Evolutionary conservation across 2,329 filamentous ascomycete species (phyloP).

Genomic region (Thelonectria olida): DNA sequence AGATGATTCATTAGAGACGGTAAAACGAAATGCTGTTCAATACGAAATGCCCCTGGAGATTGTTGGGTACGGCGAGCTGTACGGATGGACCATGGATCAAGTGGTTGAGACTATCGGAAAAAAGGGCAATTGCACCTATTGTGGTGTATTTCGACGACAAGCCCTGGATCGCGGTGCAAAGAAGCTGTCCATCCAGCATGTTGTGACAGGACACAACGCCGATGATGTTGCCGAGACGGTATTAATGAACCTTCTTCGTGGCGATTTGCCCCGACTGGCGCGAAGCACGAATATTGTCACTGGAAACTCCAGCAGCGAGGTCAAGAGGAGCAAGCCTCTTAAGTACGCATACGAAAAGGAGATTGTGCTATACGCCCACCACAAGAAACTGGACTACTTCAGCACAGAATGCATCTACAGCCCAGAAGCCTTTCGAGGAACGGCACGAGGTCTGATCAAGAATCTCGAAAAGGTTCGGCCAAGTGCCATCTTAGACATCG

Average conservation of each 20-base stretch:
- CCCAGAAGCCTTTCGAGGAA: conserved; percentile 94
- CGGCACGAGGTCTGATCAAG: conserved; percentile 91
- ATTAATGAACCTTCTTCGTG: conserved; percentile 94
- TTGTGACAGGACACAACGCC: conserved; percentile 97
- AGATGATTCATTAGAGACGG: conserved; percentile 94
- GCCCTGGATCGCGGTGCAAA: conserved; percentile 93
- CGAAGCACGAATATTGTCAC: conserved; percentile 92
- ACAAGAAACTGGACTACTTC: conserved; percentile 97
- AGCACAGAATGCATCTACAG: conserved; percentile 99
- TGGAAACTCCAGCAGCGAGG: conserved; percentile 79
- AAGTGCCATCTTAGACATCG: conserved; percentile 94
- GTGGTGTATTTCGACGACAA: conserved; percentile 93
- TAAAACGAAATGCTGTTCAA: conserved; percentile 90
- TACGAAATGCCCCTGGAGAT: conserved; percentile 94
- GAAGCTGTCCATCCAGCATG: conserved; percentile 86
- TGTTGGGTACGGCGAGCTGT: conserved; percentile 90
- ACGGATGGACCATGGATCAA: conserved; percentile 99
- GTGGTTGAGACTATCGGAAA: conserved; percentile 96
- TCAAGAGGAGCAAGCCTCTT: conserved; percentile 94
- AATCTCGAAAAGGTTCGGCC: conserved; percentile 92
- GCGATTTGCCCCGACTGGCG: conserved; percentile 86
- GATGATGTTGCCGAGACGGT: conserved; percentile 98
- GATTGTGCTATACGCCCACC: conserved; percentile 96
- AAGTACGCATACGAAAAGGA: conserved; percentile 99
- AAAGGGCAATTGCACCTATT: conserved; percentile 99